Percentiles rank a stretch among this genome's conserved stretches.
phyloP scores from a whole-genome alignment of 257 asterid genomes.

The Solanum chaucha region DNA sequence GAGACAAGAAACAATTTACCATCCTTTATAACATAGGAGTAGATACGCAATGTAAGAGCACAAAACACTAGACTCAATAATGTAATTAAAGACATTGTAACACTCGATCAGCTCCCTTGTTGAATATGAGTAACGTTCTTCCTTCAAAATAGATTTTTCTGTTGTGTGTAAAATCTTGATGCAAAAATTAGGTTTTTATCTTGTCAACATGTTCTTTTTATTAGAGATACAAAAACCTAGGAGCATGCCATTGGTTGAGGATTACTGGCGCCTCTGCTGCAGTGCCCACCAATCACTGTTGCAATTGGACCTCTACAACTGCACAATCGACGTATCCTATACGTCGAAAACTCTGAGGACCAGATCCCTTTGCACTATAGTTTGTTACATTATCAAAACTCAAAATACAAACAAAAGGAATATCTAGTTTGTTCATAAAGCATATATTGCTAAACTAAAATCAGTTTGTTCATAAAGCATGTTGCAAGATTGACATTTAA shows the following conservation, averaged over 20 bases:
- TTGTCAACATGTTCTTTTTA: background rate
- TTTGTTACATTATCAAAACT: background rate
- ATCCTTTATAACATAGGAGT: background rate
- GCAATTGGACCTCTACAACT: background rate
- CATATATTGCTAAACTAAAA: too few relatives aligned
- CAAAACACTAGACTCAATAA: background rate
- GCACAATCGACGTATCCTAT: background rate
- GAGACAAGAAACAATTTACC: background rate
- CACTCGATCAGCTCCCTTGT: background rate
- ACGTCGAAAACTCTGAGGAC: background rate
- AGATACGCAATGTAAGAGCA: background rate
- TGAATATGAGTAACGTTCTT: background rate
- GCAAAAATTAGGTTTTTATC: background rate
- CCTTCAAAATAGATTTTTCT: background rate
- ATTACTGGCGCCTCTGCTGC: background rate
- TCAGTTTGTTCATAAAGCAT: background rate
- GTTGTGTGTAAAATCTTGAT: background rate
- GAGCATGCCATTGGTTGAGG: background rate
- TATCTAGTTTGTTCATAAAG: too few relatives aligned
- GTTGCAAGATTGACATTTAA: background rate
- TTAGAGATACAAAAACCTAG: background rate
- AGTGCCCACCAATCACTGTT: background rate
- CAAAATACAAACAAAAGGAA: background rate
- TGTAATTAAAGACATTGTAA: background rate
- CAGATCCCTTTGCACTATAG: background rate